Evolutionary conservation across 805 yeast genomes (phyloP), one percentile per base, ranked within the genome.

Genomic region (Blastobotrys chiropterorum): DNA sequence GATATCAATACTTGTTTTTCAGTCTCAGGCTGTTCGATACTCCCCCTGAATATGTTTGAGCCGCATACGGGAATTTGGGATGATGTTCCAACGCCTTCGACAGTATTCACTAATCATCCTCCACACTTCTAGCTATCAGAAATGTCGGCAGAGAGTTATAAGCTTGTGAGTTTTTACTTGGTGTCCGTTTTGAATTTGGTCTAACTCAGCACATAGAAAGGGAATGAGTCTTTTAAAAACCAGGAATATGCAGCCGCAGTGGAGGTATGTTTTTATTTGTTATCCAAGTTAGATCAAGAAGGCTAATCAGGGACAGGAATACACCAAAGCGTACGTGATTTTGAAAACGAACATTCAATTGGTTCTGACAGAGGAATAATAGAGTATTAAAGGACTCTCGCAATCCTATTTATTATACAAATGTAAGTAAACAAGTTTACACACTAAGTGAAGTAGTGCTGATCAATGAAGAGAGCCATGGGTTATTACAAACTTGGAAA

Each of bases 171-270:
- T 38, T 4, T n/a, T 21, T 46, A 11, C 3, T 38, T n/a, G 16
- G 38, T 20, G n/a, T 13, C 14, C n/a, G 21, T 26, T 26, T 26
- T 26, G 5, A n/a, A 2, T 17, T 17, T 26, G 20, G 13, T 26
- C 43, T 46, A 38, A 46, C 48, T 31, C 11, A 20, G 13, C 17
- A 19, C 21, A 14, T 31, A 56, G 59, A 54, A 52, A 34, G 67
- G 67, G 19, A 64, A 64, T 52, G 57, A 43, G n/a, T 57, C 48
- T 40, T 64, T 57, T 47, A 53, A 55, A 17, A 60, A 58, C 14
- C 58, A 55, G 40, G 66, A 64, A 31, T 64, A 57, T 48, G 51
- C 44, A 34, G 64, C 59, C 8, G 68, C 68, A 5, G 54, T 64
- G 5, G 52, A 53, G 50, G 61, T 59, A 46, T 40, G 61, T 60